phyloP scores from a whole-genome alignment of 2,329 filamentous ascomycete genomes.

The Epichloe scottii region DNA sequence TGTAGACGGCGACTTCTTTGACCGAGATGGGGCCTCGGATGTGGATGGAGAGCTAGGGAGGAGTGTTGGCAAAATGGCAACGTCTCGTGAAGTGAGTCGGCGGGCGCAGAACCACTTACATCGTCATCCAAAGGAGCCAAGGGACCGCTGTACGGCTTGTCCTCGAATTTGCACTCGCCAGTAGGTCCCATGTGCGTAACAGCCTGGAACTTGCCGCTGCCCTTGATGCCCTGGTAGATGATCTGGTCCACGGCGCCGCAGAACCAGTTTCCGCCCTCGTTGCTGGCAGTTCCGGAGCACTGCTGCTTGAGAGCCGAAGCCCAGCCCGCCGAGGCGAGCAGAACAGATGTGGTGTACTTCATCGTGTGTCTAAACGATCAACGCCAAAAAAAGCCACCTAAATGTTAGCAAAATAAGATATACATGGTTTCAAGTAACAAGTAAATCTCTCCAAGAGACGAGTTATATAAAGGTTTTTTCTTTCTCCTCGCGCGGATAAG shows the following conservation, averaged over 20 bases:
- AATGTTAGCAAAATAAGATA: neutral
- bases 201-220: constrained; percentile 49
- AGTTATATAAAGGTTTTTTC: too few relatives aligned
- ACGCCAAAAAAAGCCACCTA: neutral
- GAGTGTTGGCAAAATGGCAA: constrained; percentile 1
- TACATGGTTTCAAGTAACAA: neutral
- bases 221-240: constrained; percentile 51
- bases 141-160: constrained; percentile 43
- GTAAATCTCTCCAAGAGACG: too few relatives aligned
- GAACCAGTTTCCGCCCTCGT: constrained; percentile 49
- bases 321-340: constrained; percentile 18
- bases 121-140: constrained; percentile 59
- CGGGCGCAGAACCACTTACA: constrained; percentile 32
- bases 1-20: constrained; percentile 58
- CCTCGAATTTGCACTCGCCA: constrained; percentile 40
- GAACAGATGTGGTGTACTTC: constrained; percentile 16
- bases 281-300: constrained; percentile 20
- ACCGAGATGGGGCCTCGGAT: constrained; percentile 58
- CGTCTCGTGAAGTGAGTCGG: neutral
- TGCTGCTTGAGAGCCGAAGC: constrained; percentile 21
- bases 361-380: constrained; percentile 10
- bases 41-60: constrained; percentile 52
- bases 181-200: constrained; percentile 46
- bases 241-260: constrained; percentile 53
- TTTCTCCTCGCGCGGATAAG: too few relatives aligned